Conservation (phyloP, 163 green algal genomes). For the Chloromonas sp. region DNA sequence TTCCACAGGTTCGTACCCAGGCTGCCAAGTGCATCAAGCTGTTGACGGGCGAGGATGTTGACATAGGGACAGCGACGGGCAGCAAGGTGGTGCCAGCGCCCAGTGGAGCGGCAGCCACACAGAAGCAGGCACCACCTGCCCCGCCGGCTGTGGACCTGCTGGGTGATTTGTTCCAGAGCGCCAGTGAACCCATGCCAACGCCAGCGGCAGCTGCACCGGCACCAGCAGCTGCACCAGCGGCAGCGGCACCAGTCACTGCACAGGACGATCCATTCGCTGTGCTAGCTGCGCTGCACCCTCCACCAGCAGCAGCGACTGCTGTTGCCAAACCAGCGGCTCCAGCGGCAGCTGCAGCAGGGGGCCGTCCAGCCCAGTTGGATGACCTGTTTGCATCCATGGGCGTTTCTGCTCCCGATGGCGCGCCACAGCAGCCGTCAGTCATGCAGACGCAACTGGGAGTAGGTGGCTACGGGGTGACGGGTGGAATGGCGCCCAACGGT, state of each 20-base stretch:
- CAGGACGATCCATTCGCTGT: background rate
- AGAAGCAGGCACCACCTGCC: background rate
- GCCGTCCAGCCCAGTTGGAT: too few species aligned
- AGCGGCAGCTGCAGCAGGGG: too few species aligned
- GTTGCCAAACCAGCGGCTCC: too few species aligned
- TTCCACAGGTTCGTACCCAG: background rate
- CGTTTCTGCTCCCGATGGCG: too few species aligned
- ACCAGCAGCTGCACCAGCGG: slow-evolving; percentile 4
- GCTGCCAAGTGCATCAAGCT: slow-evolving; percentile 30
- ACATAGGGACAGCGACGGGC: background rate
- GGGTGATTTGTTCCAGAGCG: slow-evolving; percentile 26
- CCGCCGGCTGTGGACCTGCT: slow-evolving; percentile 24
- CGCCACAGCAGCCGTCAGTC: too few species aligned
- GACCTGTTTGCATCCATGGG: too few species aligned
- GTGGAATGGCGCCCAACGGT: too few species aligned
- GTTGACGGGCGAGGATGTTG: slow-evolving; percentile 16
- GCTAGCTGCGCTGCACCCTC: background rate
- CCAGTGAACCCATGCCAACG: slow-evolving; percentile 1
- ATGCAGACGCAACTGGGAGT: too few species aligned
- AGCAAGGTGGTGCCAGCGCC: background rate
- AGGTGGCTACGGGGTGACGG: too few species aligned
- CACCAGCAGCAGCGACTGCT: too few species aligned
- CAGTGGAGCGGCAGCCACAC: slow-evolving; percentile 8
- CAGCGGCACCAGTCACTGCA: slow-evolving; percentile 7
- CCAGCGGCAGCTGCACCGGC: slow-evolving; percentile 16